Evolutionary conservation across 2,329 filamentous ascomycete genomes (phyloP).

Genomic region (Gremmenia infestans): DNA sequence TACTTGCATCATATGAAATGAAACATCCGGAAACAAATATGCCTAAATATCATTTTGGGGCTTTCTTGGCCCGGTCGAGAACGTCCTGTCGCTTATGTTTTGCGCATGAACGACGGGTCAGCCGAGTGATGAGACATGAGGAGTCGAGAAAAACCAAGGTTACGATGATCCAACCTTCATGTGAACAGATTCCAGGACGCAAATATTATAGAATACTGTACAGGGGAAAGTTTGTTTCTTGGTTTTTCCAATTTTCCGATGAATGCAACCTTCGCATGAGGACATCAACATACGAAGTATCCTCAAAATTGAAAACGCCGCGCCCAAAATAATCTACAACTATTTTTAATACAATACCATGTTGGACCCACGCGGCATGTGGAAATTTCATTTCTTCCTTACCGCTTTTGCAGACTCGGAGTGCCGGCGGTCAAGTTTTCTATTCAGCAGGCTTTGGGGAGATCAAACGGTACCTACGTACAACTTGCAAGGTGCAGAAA

Average conservation of each 20-base stretch:
- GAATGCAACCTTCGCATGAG: not conserved
- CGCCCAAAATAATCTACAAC: not conserved
- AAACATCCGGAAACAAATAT: not conserved
- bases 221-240: not conserved
- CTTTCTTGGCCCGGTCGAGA: constrained; percentile 11
- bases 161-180: not conserved
- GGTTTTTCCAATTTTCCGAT: not conserved
- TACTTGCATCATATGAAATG: too few relatives aligned
- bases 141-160: not conserved
- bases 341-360: not conserved
- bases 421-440: not conserved
- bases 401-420: not conserved
- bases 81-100: constrained; percentile 2
- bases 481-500: not conserved
- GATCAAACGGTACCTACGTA: not conserved
- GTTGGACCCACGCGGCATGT: constrained; percentile 1
- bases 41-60: not conserved
- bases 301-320: not conserved
- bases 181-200: not conserved
- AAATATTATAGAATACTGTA: not conserved
- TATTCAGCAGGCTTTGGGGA: constrained; percentile 1
- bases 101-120: constrained; percentile 11
- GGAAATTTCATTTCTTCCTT: not conserved
- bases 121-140: constrained; percentile 4
- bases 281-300: not conserved